phyloP scores from a whole-genome alignment of 1,284 basidiomycete genomes.

The Lentinula novae-zelandiae region DNA sequence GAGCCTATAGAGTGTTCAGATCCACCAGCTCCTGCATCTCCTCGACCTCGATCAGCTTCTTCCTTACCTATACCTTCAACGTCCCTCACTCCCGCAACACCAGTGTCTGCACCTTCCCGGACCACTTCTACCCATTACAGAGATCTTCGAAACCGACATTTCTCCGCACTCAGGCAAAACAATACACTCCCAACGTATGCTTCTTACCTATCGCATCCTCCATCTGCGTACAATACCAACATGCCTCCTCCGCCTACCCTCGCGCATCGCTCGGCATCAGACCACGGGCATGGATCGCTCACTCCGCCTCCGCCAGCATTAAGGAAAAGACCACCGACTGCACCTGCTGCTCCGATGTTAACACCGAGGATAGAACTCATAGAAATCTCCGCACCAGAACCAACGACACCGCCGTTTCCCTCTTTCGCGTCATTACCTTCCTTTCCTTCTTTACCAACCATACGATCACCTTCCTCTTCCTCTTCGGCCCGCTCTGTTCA shows the following conservation, averaged over 20 bases:
- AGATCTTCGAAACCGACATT: conserved; percentile 1
- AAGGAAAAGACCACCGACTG: background rate
- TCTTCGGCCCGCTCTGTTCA: no score
- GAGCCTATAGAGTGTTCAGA: background rate
- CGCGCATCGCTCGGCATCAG: conserved; percentile 3
- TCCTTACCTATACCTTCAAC: conserved; percentile 43
- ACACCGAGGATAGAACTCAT: conserved; percentile 10
- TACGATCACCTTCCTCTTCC: background rate
- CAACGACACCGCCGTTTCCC: conserved; percentile 38
- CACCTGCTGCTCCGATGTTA: background rate
- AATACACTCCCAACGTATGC: background rate
- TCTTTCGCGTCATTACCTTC: background rate
- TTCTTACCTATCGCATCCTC: background rate
- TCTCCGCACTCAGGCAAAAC: background rate
- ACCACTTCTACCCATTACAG: conserved; percentile 28
- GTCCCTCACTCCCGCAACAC: conserved; percentile 37
- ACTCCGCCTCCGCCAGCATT: background rate
- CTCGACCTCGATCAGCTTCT: conserved; percentile 41
- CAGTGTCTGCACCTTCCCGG: conserved; percentile 50
- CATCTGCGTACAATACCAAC: background rate
- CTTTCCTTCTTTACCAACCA: background rate
- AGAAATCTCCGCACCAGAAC: conserved; percentile 35
- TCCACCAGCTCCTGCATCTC: conserved; percentile 9
- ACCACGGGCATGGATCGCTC: background rate
- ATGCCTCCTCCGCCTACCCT: background rate